These are phyloP conservation scores for Hyaloscypha finlandica DNA, from an alignment of 495 filamentous ascomycete species.

Conservation along the genomic window DNA sequence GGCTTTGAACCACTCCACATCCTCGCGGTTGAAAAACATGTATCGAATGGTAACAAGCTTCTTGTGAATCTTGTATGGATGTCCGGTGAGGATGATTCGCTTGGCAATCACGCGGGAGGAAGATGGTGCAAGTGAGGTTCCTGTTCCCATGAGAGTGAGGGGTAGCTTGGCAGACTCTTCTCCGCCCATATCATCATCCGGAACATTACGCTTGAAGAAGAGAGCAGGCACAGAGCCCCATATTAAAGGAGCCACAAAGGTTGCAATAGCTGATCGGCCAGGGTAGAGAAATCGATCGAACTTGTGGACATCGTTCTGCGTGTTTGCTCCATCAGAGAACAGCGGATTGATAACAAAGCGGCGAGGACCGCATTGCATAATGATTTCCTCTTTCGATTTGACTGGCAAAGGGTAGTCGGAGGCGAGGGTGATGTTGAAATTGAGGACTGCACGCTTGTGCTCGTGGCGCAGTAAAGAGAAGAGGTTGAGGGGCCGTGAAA, in stretches of 20 bases:
- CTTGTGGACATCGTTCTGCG: conserved; percentile 94
- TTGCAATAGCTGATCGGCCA: conserved; percentile 85
- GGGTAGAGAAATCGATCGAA: conserved; percentile 93
- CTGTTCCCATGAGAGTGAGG: conserved; percentile 76
- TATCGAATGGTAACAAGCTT: conserved; percentile 93
- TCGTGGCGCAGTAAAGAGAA: conserved; percentile 91
- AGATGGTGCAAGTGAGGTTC: conserved; percentile 80
- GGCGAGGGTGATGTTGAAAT: conserved; percentile 80
- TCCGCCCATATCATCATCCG: conserved; percentile 37
- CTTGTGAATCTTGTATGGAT: conserved; percentile 98
- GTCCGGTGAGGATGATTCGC: conserved; percentile 89
- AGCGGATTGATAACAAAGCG: conserved; percentile 85
- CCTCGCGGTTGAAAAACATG: conserved; percentile 98
- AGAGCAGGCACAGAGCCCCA: conserved; percentile 90
- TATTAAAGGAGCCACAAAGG: conserved; percentile 84
- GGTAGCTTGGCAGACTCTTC: conserved; percentile 36
- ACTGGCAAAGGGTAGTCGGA: conserved; percentile 71
- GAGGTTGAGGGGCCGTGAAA: conserved; percentile 63
- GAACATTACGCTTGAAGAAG: conserved; percentile 68
- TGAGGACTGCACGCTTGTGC: conserved; percentile 85
- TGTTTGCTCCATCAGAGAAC: conserved; percentile 80
- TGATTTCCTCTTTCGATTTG: conserved; percentile 85
- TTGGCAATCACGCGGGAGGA: conserved; percentile 85
- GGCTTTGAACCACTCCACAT: conserved; percentile 95
- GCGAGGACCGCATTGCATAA: conserved; percentile 86